Conservation (phyloP, 805 yeast species). For the Vanderwaltozyma tropicalis region DNA sequence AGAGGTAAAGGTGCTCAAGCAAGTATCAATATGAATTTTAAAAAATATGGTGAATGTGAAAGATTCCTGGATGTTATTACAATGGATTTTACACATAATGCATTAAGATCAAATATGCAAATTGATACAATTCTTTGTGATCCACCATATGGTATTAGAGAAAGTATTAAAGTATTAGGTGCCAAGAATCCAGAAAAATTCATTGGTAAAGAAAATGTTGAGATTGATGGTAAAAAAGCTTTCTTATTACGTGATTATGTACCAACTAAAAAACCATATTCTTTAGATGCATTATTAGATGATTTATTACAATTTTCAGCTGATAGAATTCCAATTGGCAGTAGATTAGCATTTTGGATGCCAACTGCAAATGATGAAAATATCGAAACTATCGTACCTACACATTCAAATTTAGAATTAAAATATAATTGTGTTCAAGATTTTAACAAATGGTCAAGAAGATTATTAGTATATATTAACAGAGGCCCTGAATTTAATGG, state of each 20-base stretch:
- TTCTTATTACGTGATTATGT: slow-evolving; percentile 71
- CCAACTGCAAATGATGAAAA: slow-evolving; percentile 89
- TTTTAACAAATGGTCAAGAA: slow-evolving; percentile 88
- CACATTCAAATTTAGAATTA: slow-evolving; percentile 62
- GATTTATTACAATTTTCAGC: slow-evolving; percentile 71
- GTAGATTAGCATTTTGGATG: slow-evolving; percentile 93
- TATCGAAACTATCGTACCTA: slow-evolving; percentile 60
- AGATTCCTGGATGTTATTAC: slow-evolving; percentile 67
- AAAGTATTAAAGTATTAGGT: slow-evolving; percentile 88
- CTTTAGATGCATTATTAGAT: slow-evolving; percentile 62
- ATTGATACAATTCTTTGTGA: slow-evolving; percentile 86
- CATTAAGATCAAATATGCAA: slow-evolving; percentile 49
- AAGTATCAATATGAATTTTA: slow-evolving; percentile 52
- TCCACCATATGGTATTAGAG: slow-evolving; percentile 97
- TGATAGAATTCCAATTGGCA: slow-evolving; percentile 56
- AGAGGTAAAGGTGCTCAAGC: slow-evolving; percentile 47
- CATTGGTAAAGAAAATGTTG: slow-evolving; percentile 58
- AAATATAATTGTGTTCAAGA: slow-evolving; percentile 72
- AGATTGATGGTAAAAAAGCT: slow-evolving; percentile 74
- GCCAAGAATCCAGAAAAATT: slow-evolving; percentile 60
- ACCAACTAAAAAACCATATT: slow-evolving; percentile 87
- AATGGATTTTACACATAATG: slow-evolving; percentile 92
- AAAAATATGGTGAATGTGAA: slow-evolving; percentile 52
- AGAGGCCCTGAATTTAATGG: slow-evolving; percentile 48
- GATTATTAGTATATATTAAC: slow-evolving; percentile 71